Evolutionary conservation across 2,329 filamentous ascomycete genomes (phyloP).

Genomic region (Clonostachys rhizophaga): DNA sequence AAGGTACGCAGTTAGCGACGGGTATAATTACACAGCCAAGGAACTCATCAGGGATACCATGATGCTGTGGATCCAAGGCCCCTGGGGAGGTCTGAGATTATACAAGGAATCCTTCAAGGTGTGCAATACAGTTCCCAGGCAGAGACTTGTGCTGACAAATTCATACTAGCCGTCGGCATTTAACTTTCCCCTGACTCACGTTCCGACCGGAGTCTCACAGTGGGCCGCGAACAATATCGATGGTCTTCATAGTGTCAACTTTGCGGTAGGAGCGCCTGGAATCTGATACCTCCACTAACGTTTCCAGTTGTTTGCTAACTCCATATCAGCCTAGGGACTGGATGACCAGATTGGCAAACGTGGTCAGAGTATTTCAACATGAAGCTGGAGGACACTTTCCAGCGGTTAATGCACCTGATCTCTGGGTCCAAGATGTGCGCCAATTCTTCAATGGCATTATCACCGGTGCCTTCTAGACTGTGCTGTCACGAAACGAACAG

Average conservation of each 20-base stretch:
- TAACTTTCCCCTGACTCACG: too few species aligned
- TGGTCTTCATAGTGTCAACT: too few species aligned
- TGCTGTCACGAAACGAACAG: too few species aligned
- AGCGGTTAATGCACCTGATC: not conserved
- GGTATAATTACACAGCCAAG: conserved; percentile 1
- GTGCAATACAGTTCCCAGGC: too few species aligned
- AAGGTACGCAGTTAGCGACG: conserved; percentile 2
- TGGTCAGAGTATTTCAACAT: not conserved
- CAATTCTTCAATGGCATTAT: conserved; percentile 1
- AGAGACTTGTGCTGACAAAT: too few species aligned
- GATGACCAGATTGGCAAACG: not conserved
- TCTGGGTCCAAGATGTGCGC: conserved; percentile 2
- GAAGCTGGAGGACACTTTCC: conserved; percentile 4
- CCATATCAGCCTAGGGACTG: not conserved
- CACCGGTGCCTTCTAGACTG: too few species aligned
- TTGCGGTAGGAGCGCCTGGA: too few species aligned
- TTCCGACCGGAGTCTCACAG: too few species aligned
- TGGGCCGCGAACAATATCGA: too few species aligned
- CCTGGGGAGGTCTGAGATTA: conserved; percentile 2
- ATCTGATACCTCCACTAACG: too few species aligned
- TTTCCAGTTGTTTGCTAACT: too few species aligned
- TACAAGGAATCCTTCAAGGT: conserved; percentile 3
- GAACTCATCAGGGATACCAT: conserved; percentile 2
- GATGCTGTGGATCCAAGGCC: conserved; percentile 1
- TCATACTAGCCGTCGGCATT: too few species aligned